Percentiles rank a stretch among this genome's conserved stretches.
These are phyloP conservation scores for Diphasiastrum complanatum DNA, from an alignment of 83 land plant species.

Conservation along the genomic window DNA sequence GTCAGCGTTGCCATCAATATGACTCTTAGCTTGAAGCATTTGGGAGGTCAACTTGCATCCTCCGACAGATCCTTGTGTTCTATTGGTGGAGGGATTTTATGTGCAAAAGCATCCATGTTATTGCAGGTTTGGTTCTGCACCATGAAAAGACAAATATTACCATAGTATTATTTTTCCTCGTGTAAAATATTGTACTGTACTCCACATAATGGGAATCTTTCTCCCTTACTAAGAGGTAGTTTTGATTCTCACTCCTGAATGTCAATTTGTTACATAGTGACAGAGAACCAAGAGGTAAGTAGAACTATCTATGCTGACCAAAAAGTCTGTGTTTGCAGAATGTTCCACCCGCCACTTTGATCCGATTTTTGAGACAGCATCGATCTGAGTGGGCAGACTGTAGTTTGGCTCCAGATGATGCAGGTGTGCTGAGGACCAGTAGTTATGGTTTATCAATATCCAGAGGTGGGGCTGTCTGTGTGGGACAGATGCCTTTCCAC, in stretches of 20 bases:
- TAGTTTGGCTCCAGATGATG: constrained; percentile 63
- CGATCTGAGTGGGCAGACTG: constrained; percentile 91
- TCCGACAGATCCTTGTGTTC: constrained; percentile 20
- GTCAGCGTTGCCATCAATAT: constrained; percentile 26
- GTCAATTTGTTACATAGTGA: no score
- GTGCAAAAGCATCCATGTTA: constrained; percentile 36
- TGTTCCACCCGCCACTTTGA: constrained; percentile 73
- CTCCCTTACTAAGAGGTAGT: no score
- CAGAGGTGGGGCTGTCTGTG: constrained; percentile 52
- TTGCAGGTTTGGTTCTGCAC: background rate
- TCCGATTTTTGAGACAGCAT: constrained; percentile 76
- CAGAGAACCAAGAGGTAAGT: no score
- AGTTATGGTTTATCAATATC: constrained; percentile 41
- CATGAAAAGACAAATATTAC: no score
- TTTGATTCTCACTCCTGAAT: no score
- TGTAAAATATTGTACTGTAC: no score
- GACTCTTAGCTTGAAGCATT: constrained; percentile 4
- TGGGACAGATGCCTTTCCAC: constrained; percentile 66
- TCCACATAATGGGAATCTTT: no score
- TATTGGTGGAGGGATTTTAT: constrained; percentile 27
- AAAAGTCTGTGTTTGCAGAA: constrained; percentile 56
- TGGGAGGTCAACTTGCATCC: constrained; percentile 10
- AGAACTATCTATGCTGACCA: no score
- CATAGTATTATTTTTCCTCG: no score
- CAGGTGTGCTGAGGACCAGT: constrained; percentile 51